Evolutionary conservation across 371 early-diverging fungal species (phyloP).

Genomic region (Mortierella sp.): DNA sequence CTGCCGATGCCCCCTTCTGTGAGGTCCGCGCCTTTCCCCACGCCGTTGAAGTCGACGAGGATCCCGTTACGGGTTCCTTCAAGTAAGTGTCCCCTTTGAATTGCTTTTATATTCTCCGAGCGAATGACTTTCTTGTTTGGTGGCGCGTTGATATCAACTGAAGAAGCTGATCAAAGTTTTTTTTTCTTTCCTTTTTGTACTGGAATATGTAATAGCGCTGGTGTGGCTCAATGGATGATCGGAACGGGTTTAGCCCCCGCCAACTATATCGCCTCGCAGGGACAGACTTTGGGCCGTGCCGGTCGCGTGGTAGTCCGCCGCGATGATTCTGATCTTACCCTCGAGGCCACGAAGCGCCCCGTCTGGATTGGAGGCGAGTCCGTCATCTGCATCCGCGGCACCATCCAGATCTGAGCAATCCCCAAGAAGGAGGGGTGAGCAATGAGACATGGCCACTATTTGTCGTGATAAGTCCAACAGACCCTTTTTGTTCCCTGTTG

Average conservation of each 20-base stretch:
- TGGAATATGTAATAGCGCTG: slow-evolving; percentile 25
- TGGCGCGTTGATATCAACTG: neutral
- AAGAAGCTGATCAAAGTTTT: neutral
- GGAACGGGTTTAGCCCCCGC: slow-evolving; percentile 21
- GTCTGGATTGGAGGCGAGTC: slow-evolving; percentile 40
- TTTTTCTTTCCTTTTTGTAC: no score
- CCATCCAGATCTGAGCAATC: slow-evolving; percentile 27
- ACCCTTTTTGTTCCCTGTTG: neutral
- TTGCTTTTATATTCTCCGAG: no score
- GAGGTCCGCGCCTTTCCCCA: slow-evolving; percentile 39
- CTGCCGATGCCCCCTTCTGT: slow-evolving; percentile 20
- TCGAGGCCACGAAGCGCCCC: slow-evolving; percentile 7
- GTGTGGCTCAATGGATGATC: slow-evolving; percentile 44
- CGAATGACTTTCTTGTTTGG: no score
- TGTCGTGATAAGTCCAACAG: neutral
- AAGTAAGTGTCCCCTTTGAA: slow-evolving; percentile 12
- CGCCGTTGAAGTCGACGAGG: slow-evolving; percentile 16
- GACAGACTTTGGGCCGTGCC: slow-evolving; percentile 30
- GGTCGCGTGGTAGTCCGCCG: slow-evolving; percentile 29
- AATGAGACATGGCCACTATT: neutral
- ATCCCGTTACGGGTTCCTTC: slow-evolving; percentile 42
- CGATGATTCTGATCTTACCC: slow-evolving; percentile 23
- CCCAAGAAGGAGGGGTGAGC: neutral
- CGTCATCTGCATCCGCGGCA: slow-evolving; percentile 29
- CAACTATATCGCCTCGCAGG: slow-evolving; percentile 32